Percentiles rank a stretch among this genome's conserved stretches.
phyloP scores from a whole-genome alignment of 2,329 filamentous ascomycete genomes.

The Aureobasidium sp. region DNA sequence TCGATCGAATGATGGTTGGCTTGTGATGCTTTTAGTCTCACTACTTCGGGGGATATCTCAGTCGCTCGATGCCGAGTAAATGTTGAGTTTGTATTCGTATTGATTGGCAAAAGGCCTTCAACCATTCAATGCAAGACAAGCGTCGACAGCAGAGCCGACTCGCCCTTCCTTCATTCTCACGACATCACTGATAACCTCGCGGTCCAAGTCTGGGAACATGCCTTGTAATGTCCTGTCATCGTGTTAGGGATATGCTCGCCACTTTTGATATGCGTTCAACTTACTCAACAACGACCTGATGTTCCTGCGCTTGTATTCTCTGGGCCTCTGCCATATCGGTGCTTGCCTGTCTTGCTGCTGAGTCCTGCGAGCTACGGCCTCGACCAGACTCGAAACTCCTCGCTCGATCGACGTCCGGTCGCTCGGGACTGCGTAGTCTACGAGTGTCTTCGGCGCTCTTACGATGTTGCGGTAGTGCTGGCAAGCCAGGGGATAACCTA shows the following conservation, averaged over 20 bases:
- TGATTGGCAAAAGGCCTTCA: not conserved
- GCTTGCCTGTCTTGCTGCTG: slow-evolving; percentile 82
- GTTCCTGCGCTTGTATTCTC: slow-evolving; percentile 74
- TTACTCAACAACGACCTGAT: slow-evolving; percentile 78
- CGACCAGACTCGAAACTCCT: slow-evolving; percentile 7
- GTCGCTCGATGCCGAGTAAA: not conserved
- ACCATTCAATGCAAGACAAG: slow-evolving; percentile 40
- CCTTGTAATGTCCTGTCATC: slow-evolving; percentile 64
- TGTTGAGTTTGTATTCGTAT: not conserved
- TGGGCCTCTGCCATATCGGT: slow-evolving; percentile 84
- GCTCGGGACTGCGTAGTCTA: slow-evolving; percentile 26
- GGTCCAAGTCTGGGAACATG: slow-evolving; percentile 95
- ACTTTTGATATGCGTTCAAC: slow-evolving; percentile 15
- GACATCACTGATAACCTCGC: slow-evolving; percentile 92
- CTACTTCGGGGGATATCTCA: not conserved
- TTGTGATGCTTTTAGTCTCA: not conserved
- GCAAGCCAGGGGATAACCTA: slow-evolving; percentile 41
- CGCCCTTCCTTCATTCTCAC: slow-evolving; percentile 89
- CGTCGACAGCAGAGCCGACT: slow-evolving; percentile 42
- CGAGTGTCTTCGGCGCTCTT: slow-evolving; percentile 23
- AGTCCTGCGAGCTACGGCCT: slow-evolving; percentile 53
- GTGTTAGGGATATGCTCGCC: slow-evolving; percentile 9
- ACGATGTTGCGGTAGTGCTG: slow-evolving; percentile 32
- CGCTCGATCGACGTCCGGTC: slow-evolving; percentile 43
- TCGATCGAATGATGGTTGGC: too few relatives aligned